Conservation (phyloP, 2,329 filamentous ascomycete species). For the Pseudopithomyces chartarum region DNA sequence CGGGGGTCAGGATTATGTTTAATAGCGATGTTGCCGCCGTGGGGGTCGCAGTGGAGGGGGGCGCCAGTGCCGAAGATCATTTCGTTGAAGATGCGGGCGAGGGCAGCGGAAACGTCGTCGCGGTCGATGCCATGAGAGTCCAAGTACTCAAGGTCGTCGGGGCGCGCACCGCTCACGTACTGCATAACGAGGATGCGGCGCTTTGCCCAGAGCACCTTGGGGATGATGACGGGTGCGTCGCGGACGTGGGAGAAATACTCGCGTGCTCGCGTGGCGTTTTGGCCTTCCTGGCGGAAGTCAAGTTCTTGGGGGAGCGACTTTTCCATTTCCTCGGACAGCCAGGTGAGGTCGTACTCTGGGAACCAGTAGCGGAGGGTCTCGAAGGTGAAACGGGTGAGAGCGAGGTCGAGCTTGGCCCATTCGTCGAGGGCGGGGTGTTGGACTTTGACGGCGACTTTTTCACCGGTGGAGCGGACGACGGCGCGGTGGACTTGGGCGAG, state of each 20-base stretch:
- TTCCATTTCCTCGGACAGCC: conserved; percentile 94
- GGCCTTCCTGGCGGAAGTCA: conserved; percentile 83
- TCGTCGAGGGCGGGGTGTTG: conserved; percentile 89
- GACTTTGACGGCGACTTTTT: conserved; percentile 93
- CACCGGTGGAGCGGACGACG: conserved; percentile 77
- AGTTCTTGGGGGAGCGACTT: conserved; percentile 87
- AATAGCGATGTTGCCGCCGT: conserved; percentile 94
- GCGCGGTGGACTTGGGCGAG: conserved; percentile 94
- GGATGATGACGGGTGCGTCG: conserved; percentile 82
- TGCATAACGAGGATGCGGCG: conserved; percentile 95
- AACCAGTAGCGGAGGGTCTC: conserved; percentile 89
- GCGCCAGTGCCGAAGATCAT: conserved; percentile 96
- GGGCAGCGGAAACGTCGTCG: conserved; percentile 89
- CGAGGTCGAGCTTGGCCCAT: conserved; percentile 87
- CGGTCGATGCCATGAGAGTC: conserved; percentile 87
- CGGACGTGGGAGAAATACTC: conserved; percentile 79
- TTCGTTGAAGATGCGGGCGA: conserved; percentile 95
- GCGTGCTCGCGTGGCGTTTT: conserved; percentile 79
- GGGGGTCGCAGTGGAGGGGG: conserved; percentile 93
- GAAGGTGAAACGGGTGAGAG: conserved; percentile 87
- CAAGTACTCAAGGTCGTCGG: conserved; percentile 86
- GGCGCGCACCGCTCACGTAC: conserved; percentile 81
- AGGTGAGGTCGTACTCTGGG: conserved; percentile 96
- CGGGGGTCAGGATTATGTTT: conserved; percentile 70
- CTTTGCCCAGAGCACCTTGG: conserved; percentile 86